phyloP scores from a whole-genome alignment of 1,284 basidiomycete species.

The Puccinia novopanici region DNA sequence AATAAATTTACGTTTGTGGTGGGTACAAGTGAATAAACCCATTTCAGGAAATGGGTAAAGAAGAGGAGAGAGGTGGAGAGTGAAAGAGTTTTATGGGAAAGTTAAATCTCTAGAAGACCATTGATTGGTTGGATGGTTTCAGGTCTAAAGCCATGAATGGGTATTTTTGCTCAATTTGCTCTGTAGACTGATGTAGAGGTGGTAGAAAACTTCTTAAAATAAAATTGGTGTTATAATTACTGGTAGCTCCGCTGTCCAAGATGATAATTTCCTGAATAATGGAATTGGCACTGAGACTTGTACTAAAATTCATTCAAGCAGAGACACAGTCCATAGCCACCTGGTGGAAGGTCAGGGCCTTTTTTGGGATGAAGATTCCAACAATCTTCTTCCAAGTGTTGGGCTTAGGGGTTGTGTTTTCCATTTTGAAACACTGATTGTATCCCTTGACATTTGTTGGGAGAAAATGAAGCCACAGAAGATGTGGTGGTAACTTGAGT shows the following conservation, averaged over 20 bases:
- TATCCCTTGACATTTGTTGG: too few species aligned
- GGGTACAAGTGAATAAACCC: too few species aligned
- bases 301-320: background rate
- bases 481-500: too few species aligned
- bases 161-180: background rate
- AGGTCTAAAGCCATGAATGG: background rate
- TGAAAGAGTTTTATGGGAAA: background rate
- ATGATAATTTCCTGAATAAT: background rate
- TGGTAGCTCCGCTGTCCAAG: conserved; percentile 1
- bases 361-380: too few species aligned
- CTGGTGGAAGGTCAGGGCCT: background rate
- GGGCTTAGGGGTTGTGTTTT: too few species aligned
- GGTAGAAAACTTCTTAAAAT: background rate
- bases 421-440: too few species aligned
- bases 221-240: background rate
- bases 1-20: too few species aligned
- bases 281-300: background rate
- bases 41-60: background rate
- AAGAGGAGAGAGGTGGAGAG: background rate
- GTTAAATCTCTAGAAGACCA: background rate
- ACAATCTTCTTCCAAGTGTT: too few species aligned
- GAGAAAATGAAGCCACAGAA: too few species aligned
- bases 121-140: background rate
- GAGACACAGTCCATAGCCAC: too few species aligned
- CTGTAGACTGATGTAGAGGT: background rate